Percentiles rank a stretch among this genome's conserved stretches.
phyloP scores from a whole-genome alignment of 768 basidiomycete species.

The Leccinum aurantiacum region DNA sequence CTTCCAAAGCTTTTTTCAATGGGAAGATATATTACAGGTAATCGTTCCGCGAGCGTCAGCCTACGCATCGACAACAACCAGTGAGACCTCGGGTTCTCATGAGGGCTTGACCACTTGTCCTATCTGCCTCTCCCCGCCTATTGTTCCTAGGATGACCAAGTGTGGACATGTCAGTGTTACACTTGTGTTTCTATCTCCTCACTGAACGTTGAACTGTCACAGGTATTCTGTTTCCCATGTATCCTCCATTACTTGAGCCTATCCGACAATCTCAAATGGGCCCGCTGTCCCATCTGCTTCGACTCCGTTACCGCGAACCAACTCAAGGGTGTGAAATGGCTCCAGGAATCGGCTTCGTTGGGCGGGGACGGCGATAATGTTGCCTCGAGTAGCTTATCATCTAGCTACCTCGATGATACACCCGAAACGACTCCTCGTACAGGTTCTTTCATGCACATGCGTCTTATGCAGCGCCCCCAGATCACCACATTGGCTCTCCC shows the following conservation, averaged over 20 bases:
- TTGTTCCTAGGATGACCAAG: conserved; percentile 91
- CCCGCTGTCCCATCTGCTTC: conserved; percentile 93
- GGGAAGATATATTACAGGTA: conserved; percentile 94
- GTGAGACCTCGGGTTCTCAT: conserved; percentile 42
- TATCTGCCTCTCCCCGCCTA: conserved; percentile 90
- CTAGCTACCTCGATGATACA: conserved; percentile 38
- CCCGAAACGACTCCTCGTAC: conserved; percentile 44
- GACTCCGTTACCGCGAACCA: conserved; percentile 89
- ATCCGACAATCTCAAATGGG: conserved; percentile 82
- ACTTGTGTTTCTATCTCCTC: background rate
- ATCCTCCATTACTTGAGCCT: conserved; percentile 87
- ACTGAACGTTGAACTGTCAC: conserved; percentile 17
- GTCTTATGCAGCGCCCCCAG: conserved; percentile 88
- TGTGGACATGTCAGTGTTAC: conserved; percentile 86
- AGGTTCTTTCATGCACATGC: conserved; percentile 73
- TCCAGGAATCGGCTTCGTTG: conserved; percentile 47
- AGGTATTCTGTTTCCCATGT: conserved; percentile 96
- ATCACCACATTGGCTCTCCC: conserved; percentile 95
- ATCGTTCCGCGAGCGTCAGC: conserved; percentile 85
- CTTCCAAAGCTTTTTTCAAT: conserved; percentile 79
- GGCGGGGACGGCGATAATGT: conserved; percentile 31
- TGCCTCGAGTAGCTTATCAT: conserved; percentile 43
- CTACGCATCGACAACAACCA: conserved; percentile 60
- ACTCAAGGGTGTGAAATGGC: conserved; percentile 93
- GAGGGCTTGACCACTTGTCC: conserved; percentile 81